Base-by-base conservation (phyloP, 2,329 filamentous ascomycete genomes). In the Bipolaris victoriae region DNA sequence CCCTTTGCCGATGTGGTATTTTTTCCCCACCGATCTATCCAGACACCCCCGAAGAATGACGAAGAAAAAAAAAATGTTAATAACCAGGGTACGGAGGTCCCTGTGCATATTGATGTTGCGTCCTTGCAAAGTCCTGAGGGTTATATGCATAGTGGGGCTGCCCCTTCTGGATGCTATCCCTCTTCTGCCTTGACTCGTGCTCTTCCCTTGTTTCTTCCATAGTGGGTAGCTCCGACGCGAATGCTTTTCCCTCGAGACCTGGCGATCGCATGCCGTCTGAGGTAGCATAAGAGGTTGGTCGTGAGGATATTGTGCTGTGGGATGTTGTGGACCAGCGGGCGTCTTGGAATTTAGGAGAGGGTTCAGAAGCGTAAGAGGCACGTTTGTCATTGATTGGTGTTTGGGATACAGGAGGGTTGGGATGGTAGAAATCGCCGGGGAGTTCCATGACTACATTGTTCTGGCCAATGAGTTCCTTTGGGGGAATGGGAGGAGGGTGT, bases 381-480 rank as follows among this genome's bases (percentile, higher is more conserved):
- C 69, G 66, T 15, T 64, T 57, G 16, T 70, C 60, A 49, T 64
- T 61, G 15, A 72, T 66, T 16, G 69, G 63, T 4, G 73, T 61
- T 44, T 68, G 65, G n/a, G 52, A 62, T 10, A 72, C 71, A 1
- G 68, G 70, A 3, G 57, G 16, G 24, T 74, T 72, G 2, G 74
- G 64, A 39, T 78, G 71, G 59, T 76, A 76, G 62, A 71, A 78
- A 36, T 78, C 77, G 52, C 78, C 79, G 9, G 76, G 77, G 1
- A 81, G 64, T 53, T 81, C 79, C 73, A 76, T 77, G 45, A 79
- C 74, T 5, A 69, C 54, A 43, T 70, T 66, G 57, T 71, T 76
- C 29, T 58, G 69, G 57, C 65, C 67, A 3, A 67, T 51, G 20
- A 64, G 59, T 43, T 71, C 61, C 26, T 67, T 60, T 7, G 65